phyloP scores from a whole-genome alignment of 768 basidiomycete genomes.

The Termitomyces sp. region DNA sequence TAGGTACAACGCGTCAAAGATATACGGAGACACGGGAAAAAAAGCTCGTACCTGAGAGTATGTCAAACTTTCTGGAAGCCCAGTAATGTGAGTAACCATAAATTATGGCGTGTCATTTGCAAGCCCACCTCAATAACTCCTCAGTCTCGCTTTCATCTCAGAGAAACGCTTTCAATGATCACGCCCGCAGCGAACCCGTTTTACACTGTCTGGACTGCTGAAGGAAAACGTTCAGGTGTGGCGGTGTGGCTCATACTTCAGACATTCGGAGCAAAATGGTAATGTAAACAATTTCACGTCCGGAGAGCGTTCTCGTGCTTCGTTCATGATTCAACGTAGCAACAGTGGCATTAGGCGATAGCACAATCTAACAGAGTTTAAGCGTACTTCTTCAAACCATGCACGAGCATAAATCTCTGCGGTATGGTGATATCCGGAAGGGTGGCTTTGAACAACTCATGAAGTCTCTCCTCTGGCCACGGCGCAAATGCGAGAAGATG shows the following conservation, averaged over 20 bases:
- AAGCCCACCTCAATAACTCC: not conserved
- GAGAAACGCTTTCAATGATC: not conserved
- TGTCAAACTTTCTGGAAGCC: too few species aligned
- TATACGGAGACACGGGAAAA: too few species aligned
- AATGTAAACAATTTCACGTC: not conserved
- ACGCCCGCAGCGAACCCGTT: not conserved
- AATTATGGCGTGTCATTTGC: not conserved
- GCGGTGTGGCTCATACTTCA: not conserved
- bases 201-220: not conserved
- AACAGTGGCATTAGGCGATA: not conserved
- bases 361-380: not conserved
- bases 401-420: slow-evolving; percentile 8
- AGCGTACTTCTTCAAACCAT: slow-evolving; percentile 4
- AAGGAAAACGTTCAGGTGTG: not conserved
- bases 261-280: not conserved
- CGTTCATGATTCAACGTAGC: not conserved
- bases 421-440: slow-evolving; percentile 5
- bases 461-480: slow-evolving; percentile 7
- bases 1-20: too few species aligned
- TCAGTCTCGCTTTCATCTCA: not conserved
- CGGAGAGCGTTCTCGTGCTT: not conserved
- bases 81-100: not conserved
- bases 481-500: slow-evolving; percentile 6
- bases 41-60: too few species aligned
- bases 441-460: slow-evolving; percentile 6